Base-by-base conservation (phyloP, 2,329 filamentous ascomycete species). In the Apiospora kogelbergensis region DNA sequence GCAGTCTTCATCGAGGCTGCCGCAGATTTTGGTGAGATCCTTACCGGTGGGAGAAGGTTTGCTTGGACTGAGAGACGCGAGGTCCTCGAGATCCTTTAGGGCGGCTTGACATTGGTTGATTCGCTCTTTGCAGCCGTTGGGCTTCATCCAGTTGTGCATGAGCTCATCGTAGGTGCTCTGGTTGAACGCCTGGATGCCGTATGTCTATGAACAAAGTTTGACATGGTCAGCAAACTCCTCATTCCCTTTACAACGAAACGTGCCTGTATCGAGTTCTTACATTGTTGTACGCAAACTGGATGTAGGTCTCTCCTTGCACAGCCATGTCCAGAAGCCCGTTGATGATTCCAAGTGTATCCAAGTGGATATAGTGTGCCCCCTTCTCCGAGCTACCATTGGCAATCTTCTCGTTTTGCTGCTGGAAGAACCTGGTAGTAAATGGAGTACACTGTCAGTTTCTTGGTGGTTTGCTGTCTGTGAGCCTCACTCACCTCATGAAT, bases 291-390 rank as follows among this genome's bases (percentile, higher is more conserved):
- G 81, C 80, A 68, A 81, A 85, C 22, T 81, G 79, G 7, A 83
- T 77, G 70, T 84, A 83, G 3, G 78, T 75, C 7, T 82, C 80
- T 67, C 83, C 81, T 70, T 85, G 82, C 2, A 78, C 71, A 17
- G 76, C 75, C 10, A 81, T 77, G 71, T 89, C 86, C 69, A 87
- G 82, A 79, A 85, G 88, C 33, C 85, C 86, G 73, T 89, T 89
- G 77, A 88, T 85, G 70, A 90, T 82, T 17, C 85, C 84, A 9
- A 90, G 79, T 0, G 86, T 78, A 33, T 78, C 77, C 2, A 79
- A 68, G 57, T 77, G 74, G 44, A 79, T 74, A 68, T 76, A 76
- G 48, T 78, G 74, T 57, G 76, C 76, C 24, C 72, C 70, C 1
- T 70, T 69, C 41, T 75, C 75, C 33, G 73, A 76, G n/a, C 73